Conservation (phyloP, 805 yeast genomes). For the Candida arabinofermentans region DNA sequence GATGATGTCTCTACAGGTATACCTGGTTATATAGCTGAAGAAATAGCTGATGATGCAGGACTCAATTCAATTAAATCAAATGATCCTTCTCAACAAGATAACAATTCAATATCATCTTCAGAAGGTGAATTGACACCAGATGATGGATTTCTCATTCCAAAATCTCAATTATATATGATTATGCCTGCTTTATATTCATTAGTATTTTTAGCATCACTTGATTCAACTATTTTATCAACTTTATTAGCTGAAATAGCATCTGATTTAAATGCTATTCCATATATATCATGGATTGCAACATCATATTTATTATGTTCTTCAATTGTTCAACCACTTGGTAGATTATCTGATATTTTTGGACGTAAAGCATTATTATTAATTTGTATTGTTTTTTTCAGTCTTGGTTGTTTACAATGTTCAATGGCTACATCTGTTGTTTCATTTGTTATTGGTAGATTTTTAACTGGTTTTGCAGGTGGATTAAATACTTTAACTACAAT, state of each 20-base stretch:
- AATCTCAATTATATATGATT: conserved; percentile 28
- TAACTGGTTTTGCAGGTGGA: conserved; percentile 93
- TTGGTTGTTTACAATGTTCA: conserved; percentile 57
- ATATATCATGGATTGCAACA: conserved; percentile 71
- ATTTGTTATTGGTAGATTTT: conserved; percentile 55
- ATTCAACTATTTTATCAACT: conserved; percentile 65
- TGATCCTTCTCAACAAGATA: background rate
- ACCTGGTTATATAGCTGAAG: conserved; percentile 28
- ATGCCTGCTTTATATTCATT: conserved; percentile 41
- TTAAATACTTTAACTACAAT: conserved; percentile 74
- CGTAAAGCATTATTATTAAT: conserved; percentile 48
- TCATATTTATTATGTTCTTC: conserved; percentile 65
- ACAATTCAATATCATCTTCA: background rate
- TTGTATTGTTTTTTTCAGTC: conserved; percentile 51
- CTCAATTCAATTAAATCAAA: conserved; percentile 3
- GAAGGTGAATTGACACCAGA: conserved; percentile 2
- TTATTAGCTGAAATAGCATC: conserved; percentile 63
- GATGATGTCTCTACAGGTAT: conserved; percentile 25
- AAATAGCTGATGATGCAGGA: conserved; percentile 19
- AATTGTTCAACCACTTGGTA: conserved; percentile 73
- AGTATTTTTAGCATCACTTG: conserved; percentile 61
- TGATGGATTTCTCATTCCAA: conserved; percentile 27
- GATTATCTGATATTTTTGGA: conserved; percentile 69
- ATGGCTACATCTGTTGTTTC: conserved; percentile 41
- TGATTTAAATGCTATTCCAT: conserved; percentile 59